Percentiles rank a stretch among this genome's conserved stretches.
These are phyloP conservation scores for Parmelia sp. DNA, from an alignment of 495 filamentous ascomycete genomes.

Conservation along the genomic window DNA sequence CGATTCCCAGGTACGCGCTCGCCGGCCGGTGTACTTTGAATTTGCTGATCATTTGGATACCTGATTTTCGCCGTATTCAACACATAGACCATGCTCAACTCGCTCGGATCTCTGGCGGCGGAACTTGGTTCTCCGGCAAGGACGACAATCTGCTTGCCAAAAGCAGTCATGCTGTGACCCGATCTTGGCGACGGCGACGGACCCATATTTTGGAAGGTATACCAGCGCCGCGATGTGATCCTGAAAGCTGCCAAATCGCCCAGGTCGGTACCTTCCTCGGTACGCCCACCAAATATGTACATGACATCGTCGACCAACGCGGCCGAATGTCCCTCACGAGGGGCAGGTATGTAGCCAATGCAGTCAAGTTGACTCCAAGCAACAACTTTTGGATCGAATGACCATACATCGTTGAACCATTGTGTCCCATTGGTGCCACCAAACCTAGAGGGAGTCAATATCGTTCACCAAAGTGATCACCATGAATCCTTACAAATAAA, in stretches of 20 bases:
- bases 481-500: slow-evolving; percentile 72
- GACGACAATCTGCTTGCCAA: slow-evolving; percentile 85
- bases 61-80: slow-evolving; percentile 93
- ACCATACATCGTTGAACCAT: slow-evolving; percentile 99
- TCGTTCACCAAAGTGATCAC: slow-evolving; percentile 8
- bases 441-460: slow-evolving; percentile 52
- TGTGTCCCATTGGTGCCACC: slow-evolving; percentile 88
- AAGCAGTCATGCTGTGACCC: slow-evolving; percentile 95
- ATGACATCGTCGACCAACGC: slow-evolving; percentile 93
- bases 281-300: slow-evolving; percentile 99
- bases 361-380: slow-evolving; percentile 85
- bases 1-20: slow-evolving; percentile 34
- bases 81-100: slow-evolving; percentile 84
- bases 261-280: slow-evolving; percentile 81
- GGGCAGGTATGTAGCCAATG: slow-evolving; percentile 91
- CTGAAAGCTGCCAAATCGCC: slow-evolving; percentile 94
- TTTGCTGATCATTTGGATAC: slow-evolving; percentile 75
- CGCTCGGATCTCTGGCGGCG: slow-evolving; percentile 66
- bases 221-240: slow-evolving; percentile 88
- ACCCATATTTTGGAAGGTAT: slow-evolving; percentile 99
- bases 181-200: slow-evolving; percentile 88
- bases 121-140: slow-evolving; percentile 92
- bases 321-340: slow-evolving; percentile 90
- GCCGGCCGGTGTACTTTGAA: slow-evolving; percentile 33
- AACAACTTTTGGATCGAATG: slow-evolving; percentile 77